Base-by-base conservation (phyloP, 1,284 basidiomycete genomes). In the Heterobasidion occidentale region DNA sequence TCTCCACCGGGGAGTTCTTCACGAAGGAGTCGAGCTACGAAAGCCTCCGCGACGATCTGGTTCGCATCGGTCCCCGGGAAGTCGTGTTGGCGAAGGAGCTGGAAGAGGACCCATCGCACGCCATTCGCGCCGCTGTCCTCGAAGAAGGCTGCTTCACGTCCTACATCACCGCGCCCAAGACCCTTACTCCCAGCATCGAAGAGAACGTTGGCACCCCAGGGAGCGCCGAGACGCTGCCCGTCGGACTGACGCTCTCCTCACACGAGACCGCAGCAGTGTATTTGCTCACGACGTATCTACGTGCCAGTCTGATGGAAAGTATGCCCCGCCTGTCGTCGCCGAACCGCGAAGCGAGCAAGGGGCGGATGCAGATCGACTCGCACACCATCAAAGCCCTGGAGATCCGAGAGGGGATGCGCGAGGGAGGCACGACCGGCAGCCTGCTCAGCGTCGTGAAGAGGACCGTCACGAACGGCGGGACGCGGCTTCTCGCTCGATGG, bases 1-100 rank as follows among this genome's bases (percentile, higher is more conserved):
- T 95, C n/a, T 94, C 94, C 4, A 97, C 94, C 0, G 94, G 94
- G 59, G 92, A 95, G 65, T 93, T 95, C 70, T 94, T 90, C 69
- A 87, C 89, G 1, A 90, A 90, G 63, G 68, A 70, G 4, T 77
- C 81, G 1, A 72, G 75, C 2, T 58, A 77, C 2, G 79, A 82
- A 9, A 74, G 71, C 49, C 71, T 98, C 19, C 81, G 83, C 58
- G 92, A 97, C 67, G 89, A 96, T 61, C 74, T 97, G n/a, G 83
- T 84, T 9, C 83, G 93, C 15, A 88, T 97, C 53, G 73, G 74
- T 14, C 94, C 94, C 5, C 81, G 82, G 49, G 94, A 97, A 68
- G 80, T 96, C 48, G 85, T 98, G 35, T 77, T 97, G 2, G 70
- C 86, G 50, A 63, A 72, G 7, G 63, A 62, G 7, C 61, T 88